phyloP scores from a whole-genome alignment of 306 rosid genomes.

The Lagenaria siceraria region DNA sequence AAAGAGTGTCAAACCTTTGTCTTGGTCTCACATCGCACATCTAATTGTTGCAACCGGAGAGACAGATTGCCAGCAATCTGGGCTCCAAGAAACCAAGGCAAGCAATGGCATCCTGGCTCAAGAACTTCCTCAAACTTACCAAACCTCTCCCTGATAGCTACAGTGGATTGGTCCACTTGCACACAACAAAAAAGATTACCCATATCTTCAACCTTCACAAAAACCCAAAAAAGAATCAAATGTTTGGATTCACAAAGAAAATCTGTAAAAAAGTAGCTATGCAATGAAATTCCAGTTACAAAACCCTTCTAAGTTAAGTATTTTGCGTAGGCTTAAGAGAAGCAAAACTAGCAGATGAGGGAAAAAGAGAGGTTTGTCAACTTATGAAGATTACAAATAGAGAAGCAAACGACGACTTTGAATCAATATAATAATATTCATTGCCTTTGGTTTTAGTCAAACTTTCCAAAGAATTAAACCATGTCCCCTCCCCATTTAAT shows the following conservation, averaged over 20 bases:
- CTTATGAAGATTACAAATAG: neutral
- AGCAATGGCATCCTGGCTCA: constrained; percentile 87
- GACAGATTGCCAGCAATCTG: constrained; percentile 66
- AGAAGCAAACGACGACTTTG: neutral
- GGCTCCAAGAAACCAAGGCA: constrained; percentile 77
- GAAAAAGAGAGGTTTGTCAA: neutral
- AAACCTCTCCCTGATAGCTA: constrained; percentile 68
- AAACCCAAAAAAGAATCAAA: neutral
- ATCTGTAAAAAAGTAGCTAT: neutral
- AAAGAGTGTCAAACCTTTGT: constrained; percentile 49
- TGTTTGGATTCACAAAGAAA: neutral
- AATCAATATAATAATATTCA: neutral
- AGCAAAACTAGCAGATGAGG: neutral
- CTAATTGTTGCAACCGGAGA: constrained; percentile 85
- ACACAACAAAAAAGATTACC: constrained; percentile 56
- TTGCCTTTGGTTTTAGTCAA: neutral
- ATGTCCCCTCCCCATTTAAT: neutral
- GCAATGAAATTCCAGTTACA: neutral
- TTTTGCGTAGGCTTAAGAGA: neutral
- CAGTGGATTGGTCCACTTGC: constrained; percentile 73
- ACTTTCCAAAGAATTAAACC: neutral
- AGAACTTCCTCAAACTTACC: constrained; percentile 64
- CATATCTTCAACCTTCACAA: constrained; percentile 37
- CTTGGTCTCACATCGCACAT: constrained; percentile 81
- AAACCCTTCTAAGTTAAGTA: neutral